A percentile compares a stretch with the other conserved stretches of the same genome.
These are phyloP conservation scores for Macrotyloma uniflorum DNA, from an alignment of 306 rosid species.

Conservation along the genomic window DNA sequence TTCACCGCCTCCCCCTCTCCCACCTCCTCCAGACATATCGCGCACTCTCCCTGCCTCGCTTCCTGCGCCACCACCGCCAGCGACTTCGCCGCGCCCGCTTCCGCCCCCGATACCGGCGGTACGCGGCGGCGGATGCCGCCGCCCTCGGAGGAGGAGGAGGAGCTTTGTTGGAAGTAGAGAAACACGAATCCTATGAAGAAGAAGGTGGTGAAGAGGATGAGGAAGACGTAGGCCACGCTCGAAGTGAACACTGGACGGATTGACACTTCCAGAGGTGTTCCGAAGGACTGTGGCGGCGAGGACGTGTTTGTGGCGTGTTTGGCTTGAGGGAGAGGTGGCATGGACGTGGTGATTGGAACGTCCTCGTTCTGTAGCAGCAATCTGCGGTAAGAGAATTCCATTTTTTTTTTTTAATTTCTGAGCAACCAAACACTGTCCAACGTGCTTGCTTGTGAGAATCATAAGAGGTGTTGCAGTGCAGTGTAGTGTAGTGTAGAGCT, in stretches of 20 bases:
- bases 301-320: not conserved
- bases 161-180: slow-evolving; percentile 25
- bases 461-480: not conserved
- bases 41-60: slow-evolving; percentile 47
- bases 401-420: not conserved
- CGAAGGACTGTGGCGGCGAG: not conserved
- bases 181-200: slow-evolving; percentile 42
- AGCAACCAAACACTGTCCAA: not conserved
- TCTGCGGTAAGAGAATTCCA: slow-evolving; percentile 46
- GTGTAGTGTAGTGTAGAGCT: not conserved
- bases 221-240: slow-evolving; percentile 16
- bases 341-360: slow-evolving; percentile 18
- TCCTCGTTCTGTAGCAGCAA: slow-evolving; percentile 42
- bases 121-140: not conserved
- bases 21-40: slow-evolving; percentile 56
- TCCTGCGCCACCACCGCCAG: slow-evolving; percentile 44
- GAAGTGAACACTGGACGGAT: not conserved
- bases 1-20: slow-evolving; percentile 43
- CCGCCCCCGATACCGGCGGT: not conserved
- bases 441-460: not conserved
- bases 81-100: not conserved
- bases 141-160: not conserved
- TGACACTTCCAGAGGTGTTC: not conserved
- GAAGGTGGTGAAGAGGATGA: slow-evolving; percentile 38
- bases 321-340: slow-evolving; percentile 9